Evolutionary conservation across 164 flowering plant genomes (phyloP), one percentile per base, ranked within the genome.

Genomic region (Magnolia officinalis): DNA sequence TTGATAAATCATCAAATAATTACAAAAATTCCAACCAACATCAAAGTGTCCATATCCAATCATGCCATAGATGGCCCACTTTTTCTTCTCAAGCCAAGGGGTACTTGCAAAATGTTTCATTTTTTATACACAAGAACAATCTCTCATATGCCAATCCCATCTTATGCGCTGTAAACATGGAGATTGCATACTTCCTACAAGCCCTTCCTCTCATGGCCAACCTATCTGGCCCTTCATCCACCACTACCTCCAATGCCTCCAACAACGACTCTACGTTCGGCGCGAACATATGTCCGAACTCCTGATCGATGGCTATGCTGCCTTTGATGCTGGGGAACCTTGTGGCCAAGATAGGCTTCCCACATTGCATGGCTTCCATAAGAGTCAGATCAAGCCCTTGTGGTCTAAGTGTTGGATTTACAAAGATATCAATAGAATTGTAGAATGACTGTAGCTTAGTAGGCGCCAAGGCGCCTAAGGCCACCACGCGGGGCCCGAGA

Each of bases 341-440:
- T 2, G 98, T 91, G 0, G 96, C 98, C 89, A 92, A 76, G 0
- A 95, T 85, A 1, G 98, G 94, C 75, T 86, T 95, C 58, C 95
- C 97, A 67, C 91, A 87, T 91, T 89, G 80, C 97, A 95, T 95
- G 0, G 98, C 96, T 78, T 95, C 98, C 96, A 92, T 90, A 0
- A 95, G 86, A 0, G 98, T 92, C 1, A 92, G 83, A 78, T 95
- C 98, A 2, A 92, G 13, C 98, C 97, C 45, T 73, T 92, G 97
- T 0, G 97, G 97, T 63, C 98, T 82, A 2, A 95, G 86, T 0
- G 98, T 95, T 0, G 98, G 98, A 75, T 92, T 92, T 13, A 92
- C 89, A 73, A 95, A 91, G 0, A 91, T 76, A 65, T 92, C 97
- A 19, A 95, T 84, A 0, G 91, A 79, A 49, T 90, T 95, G 69